phyloP scores from a whole-genome alignment of 345 rosid genomes.

The Eucalyptus cloeziana region DNA sequence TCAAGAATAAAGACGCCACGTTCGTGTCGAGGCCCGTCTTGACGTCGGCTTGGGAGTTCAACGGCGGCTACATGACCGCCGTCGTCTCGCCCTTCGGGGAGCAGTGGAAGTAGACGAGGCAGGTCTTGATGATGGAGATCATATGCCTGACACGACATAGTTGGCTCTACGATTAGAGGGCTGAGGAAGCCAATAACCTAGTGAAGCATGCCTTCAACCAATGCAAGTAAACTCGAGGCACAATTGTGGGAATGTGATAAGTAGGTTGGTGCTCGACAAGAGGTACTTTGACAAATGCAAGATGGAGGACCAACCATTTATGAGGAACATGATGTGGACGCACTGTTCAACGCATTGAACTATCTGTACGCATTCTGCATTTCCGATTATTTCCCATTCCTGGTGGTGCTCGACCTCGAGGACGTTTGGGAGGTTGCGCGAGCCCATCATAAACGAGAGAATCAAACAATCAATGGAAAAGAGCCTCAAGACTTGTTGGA shows the following conservation, averaged over 20 bases:
- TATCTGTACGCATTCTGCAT: background rate
- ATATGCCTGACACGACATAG: slow-evolving; percentile 1
- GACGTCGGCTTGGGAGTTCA: background rate
- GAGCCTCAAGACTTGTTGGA: background rate
- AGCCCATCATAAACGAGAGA: background rate
- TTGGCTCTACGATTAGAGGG: slow-evolving; percentile 14
- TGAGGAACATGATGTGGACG: slow-evolving; percentile 8
- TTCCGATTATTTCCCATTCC: slow-evolving; percentile 3
- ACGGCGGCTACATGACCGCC: slow-evolving; percentile 1
- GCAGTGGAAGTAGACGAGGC: slow-evolving; percentile 34
- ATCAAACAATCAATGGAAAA: background rate
- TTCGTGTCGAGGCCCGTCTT: slow-evolving; percentile 14
- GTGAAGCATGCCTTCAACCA: background rate
- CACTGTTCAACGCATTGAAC: background rate
- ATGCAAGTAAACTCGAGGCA: background rate
- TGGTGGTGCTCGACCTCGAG: background rate
- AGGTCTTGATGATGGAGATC: slow-evolving; percentile 9
- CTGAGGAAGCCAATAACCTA: slow-evolving; percentile 27
- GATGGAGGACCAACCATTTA: slow-evolving; percentile 4
- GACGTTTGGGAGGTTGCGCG: background rate
- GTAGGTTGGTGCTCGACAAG: slow-evolving; percentile 7
- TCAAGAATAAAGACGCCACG: slow-evolving; percentile 12
- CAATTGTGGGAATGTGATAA: slow-evolving; percentile 2
- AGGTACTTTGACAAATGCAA: slow-evolving; percentile 1
- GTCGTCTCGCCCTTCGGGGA: slow-evolving; percentile 2